Base-by-base conservation (phyloP, 768 basidiomycete species). In the Termitomyces sp. region DNA sequence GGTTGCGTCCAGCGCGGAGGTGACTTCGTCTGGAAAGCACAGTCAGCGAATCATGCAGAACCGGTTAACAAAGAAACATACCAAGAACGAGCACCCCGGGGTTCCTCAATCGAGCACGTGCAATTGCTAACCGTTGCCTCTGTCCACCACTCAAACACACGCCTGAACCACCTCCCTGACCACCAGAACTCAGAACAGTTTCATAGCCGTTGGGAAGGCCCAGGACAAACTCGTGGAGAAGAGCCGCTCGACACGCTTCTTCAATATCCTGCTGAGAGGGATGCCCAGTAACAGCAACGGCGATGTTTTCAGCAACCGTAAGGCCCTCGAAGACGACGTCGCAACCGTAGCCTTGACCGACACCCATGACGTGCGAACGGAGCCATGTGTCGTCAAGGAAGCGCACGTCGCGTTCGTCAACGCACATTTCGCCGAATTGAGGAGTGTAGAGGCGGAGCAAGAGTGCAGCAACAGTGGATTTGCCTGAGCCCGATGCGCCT, bases 81-180 rank as follows among this genome's bases (percentile, higher is more conserved):
- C 96, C 95, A 40, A 98, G 87, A 65, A 99, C 88, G 59, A 98
- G 76, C 6, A 98, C 87, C 1, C 85, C 83, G 4, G 96, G 95
- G 70, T 98, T 84, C 49, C 95, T 77, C 54, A 98, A 72, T 57
- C 83, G 80, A 1, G 92, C 95, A 49, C 96, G 76, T 0, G 96
- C 96, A 56, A 99, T 85, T 7, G 92, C 92, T 29, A 99, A 67
- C 9, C 96, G 73, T 74, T 99, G 96, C 63, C 84, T 84, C 77
- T 98, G 97, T 2, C 96, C 96, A 14, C 96, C 96, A 60, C 90
- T 93, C 62, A 95, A 71, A 43, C 81, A 84, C 2, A 89, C 82
- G 2, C 94, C 58, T 19, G 50, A 51, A 3, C 35, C 58, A 16
- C 44, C 59, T 32, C 46, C 57, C 41, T 53, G 42, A 1, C 45